Evolutionary conservation across 768 basidiomycete species (phyloP), one percentile per base, ranked within the genome.

Genomic region (Mycena indigotica): DNA sequence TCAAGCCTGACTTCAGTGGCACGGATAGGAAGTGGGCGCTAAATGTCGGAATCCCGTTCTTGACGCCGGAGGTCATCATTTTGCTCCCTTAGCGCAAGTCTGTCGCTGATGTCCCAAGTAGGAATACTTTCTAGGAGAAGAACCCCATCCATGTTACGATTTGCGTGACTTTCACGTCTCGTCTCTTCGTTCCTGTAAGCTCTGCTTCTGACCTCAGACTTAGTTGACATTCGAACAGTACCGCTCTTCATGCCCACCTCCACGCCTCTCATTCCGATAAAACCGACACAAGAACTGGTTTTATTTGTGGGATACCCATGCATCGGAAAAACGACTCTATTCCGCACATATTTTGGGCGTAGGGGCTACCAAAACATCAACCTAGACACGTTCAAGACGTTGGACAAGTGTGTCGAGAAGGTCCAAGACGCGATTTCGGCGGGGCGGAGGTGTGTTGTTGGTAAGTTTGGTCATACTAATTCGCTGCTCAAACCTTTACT

Each of bases 11-110:
- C 73, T 91, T 90, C 68, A 82, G 88, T 5, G 85, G 86, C 58
- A 89, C 88, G 0, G 95, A 97, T 70, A 80, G 88, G 41, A 93
- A 95, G 72, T 92, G 87, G 79, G 93, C 95, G 0, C 69, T 86
- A 2, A 96, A 95, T 62, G 67, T 88, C 6, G 88, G 78, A 0
- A 68, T 97, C 2, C 75, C 74, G 10, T 97, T 96, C 68, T 78
- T 80, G 49, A 95, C 94, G 0, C 95, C 95, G 17, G 95, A 97
- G 77, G 93, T 92, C 64, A 40, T 29, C 29, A 15, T n/a, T 5
- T 3, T 15, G 23, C 28, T 17, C 5, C 38, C 29, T 24, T 19
- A 4, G 35, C n/a, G 40, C n/a, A 50, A n/a, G 48, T 28, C 51
- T 52, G 13, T 30, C 50, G 4, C 28, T 28, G 52, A 44, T 49